Conservation (phyloP, 495 filamentous ascomycete genomes). For the Neurospora tetraspora region DNA sequence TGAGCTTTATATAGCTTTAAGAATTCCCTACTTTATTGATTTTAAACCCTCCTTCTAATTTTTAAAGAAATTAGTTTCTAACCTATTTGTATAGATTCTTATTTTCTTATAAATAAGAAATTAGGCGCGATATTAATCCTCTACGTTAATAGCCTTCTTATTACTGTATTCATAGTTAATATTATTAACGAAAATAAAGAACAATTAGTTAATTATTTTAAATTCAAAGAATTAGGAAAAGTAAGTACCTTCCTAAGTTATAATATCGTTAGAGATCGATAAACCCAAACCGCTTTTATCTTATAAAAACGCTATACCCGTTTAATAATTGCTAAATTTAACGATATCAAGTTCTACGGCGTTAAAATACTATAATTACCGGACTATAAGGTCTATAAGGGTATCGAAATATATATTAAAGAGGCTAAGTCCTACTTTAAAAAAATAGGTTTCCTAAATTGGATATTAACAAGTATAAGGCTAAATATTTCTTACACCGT, state of each 20-base stretch:
- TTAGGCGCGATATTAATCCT: neutral
- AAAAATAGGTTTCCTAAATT: too few relatives aligned
- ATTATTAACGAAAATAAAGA: neutral
- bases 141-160: neutral
- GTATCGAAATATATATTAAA: too few relatives aligned
- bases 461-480: neutral
- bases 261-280: neutral
- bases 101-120: too few relatives aligned
- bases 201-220: neutral
- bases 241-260: neutral
- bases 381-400: too few relatives aligned
- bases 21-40: too few relatives aligned
- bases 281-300: neutral
- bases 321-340: neutral
- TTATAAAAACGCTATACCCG: neutral
- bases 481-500: neutral
- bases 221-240: neutral
- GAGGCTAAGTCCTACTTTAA: too few relatives aligned
- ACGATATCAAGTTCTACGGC: neutral
- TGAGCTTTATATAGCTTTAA: too few relatives aligned
- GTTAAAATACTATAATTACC: neutral
- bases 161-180: neutral
- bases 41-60: too few relatives aligned
- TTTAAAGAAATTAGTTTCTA: too few relatives aligned
- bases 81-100: too few relatives aligned